Base-by-base conservation (phyloP, 164 flowering plant species). In the Tinospora cordifolia region DNA sequence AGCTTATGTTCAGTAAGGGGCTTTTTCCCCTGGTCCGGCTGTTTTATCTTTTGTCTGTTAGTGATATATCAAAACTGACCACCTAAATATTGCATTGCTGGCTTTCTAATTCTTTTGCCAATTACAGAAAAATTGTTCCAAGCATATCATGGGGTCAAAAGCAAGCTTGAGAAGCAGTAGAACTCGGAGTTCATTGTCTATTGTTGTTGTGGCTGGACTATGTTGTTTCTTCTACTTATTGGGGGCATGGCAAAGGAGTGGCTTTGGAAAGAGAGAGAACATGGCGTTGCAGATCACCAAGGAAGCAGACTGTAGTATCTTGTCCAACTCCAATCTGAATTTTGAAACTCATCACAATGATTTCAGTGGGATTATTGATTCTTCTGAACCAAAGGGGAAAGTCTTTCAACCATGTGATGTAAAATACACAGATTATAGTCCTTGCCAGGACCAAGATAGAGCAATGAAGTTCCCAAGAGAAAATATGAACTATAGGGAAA, bases 161-260 rank as follows among this genome's bases (percentile, higher is more conserved):
- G n/a, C 76, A 27, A 82, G 83, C 73, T 57, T 82, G 19, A 36
- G 84, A 6, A 76, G 84, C 63, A 79, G 75, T 72, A 87, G 86
- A 72, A 70, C 80, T 11, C 81, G 94, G 51, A 81, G 89, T 24
- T 84, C 90, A 10, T 21, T 88, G 25, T 90, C 87, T 57, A 81
- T 91, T 74, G 78, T 93, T 47, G 65, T 87, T 41, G 88, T 90
- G 58, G 71, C 86, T 66, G 91, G 85, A 71, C 86, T 93, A 44
- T 91, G 96, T 78, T 84, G 87, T 75, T 87, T 88, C 87, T 93
- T 85, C 75, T 93, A 91, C 80, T 36, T 90, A 57, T 66, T 91
- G 71, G 98, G 98, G 79, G 88, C 92, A 72, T 91, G 98, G 98
- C 96, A 91, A 69, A 90, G 68, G 78, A 87, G 96, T 77, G 98